phyloP scores from a whole-genome alignment of 2,329 filamentous ascomycete genomes.

The Sordariomycetes sp. region DNA sequence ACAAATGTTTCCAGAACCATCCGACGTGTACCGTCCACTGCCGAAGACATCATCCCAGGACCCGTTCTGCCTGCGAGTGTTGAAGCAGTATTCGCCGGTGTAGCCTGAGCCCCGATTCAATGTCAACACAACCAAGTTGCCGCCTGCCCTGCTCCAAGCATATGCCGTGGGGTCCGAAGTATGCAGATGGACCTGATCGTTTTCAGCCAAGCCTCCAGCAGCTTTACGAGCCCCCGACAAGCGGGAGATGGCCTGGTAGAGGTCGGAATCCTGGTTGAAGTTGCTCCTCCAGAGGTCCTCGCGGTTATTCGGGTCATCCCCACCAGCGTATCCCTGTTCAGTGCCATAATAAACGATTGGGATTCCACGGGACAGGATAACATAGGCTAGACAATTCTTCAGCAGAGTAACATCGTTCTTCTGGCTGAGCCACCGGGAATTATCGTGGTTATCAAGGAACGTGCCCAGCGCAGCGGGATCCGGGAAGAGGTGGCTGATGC shows the following conservation, averaged over 20 bases:
- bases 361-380: conserved; percentile 47
- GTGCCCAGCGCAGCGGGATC: conserved; percentile 31
- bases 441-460: conserved; percentile 49
- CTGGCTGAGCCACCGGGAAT: conserved; percentile 35
- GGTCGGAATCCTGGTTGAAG: conserved; percentile 28
- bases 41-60: conserved; percentile 25
- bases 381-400: conserved; percentile 47
- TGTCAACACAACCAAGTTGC: conserved; percentile 29
- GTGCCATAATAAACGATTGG: conserved; percentile 54
- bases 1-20: too few relatives aligned
- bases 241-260: conserved; percentile 32
- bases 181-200: conserved; percentile 31
- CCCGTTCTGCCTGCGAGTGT: conserved; percentile 21
- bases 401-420: conserved; percentile 40
- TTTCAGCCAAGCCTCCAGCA: conserved; percentile 25
- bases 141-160: conserved; percentile 28
- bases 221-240: conserved; percentile 31
- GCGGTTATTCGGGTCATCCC: conserved; percentile 34
- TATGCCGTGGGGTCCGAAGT: conserved; percentile 29
- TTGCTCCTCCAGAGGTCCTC: conserved; percentile 43
- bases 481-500: conserved; percentile 20
- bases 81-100: conserved; percentile 27
- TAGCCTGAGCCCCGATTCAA: conserved; percentile 26
- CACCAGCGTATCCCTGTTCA: conserved; percentile 43
- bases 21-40: conserved; percentile 19